Evolutionary conservation across 169 alveolate genomes (phyloP).

Genomic region (Miamiensis avidus): DNA sequence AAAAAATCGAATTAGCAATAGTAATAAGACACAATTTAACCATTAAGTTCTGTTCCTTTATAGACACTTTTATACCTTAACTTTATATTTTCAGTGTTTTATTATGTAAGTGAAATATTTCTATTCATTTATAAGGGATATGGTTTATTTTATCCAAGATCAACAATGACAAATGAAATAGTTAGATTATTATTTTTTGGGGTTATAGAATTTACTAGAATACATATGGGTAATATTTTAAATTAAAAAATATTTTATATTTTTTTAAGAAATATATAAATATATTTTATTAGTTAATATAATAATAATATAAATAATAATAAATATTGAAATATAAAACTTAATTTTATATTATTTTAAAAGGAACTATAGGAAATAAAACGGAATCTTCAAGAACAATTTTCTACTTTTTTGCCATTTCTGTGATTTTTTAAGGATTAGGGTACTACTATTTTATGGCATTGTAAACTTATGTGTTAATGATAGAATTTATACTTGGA

Average conservation of each 20-base stretch:
- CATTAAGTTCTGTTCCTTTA: slow-evolving; percentile 8
- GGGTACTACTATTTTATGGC: neutral
- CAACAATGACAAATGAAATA: neutral
- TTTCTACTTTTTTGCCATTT: neutral
- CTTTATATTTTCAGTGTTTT: neutral
- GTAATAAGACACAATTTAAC: neutral
- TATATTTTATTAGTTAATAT: no score
- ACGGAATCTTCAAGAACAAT: neutral
- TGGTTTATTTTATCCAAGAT: neutral
- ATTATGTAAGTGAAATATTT: neutral
- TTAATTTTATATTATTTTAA: neutral
- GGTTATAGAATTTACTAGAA: neutral
- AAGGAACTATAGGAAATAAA: neutral
- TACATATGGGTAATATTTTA: neutral
- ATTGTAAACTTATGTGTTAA: neutral
- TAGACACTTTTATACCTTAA: neutral
- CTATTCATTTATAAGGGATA: neutral
- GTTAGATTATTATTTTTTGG: neutral
- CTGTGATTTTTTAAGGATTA: neutral
- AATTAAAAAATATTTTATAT: no score
- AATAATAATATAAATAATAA: no score
- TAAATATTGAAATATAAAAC: no score
- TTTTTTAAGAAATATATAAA: no score
- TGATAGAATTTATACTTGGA: neutral
- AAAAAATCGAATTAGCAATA: neutral